Conservation (phyloP, 2,329 filamentous ascomycete species). For the Lasiodiplodia citricola region DNA sequence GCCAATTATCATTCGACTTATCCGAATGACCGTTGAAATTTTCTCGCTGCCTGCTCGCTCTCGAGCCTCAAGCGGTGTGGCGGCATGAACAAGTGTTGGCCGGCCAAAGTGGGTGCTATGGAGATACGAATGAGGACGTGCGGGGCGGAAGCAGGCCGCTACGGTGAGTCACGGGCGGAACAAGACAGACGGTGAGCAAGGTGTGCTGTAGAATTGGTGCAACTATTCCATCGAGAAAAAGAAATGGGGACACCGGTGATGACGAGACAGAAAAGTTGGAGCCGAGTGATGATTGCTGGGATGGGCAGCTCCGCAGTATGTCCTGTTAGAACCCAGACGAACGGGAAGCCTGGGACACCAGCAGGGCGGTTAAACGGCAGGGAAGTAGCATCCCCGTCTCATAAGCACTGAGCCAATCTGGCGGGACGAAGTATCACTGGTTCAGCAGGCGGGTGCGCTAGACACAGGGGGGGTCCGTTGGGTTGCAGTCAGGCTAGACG, state of each 20-base stretch:
- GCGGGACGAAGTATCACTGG: slow-evolving; percentile 11
- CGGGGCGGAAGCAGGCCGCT: slow-evolving; percentile 5
- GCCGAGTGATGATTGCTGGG: slow-evolving; percentile 1
- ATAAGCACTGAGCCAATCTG: slow-evolving; percentile 8
- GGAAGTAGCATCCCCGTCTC: slow-evolving; percentile 2
- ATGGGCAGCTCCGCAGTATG: not conserved
- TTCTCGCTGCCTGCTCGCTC: not conserved
- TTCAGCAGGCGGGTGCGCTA: not conserved
- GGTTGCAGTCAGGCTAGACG: not conserved
- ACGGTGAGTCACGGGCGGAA: slow-evolving; percentile 10
- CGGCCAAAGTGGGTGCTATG: slow-evolving; percentile 5
- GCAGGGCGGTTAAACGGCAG: slow-evolving; percentile 4
- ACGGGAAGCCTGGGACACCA: not conserved
- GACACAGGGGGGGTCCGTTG: not conserved
- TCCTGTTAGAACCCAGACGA: not conserved
- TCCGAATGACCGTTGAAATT: not conserved
- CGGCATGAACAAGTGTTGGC: not conserved
- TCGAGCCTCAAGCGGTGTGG: slow-evolving; percentile 20
- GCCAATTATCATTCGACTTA: not conserved
- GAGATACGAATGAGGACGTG: slow-evolving; percentile 4
- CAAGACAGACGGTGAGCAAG: slow-evolving; percentile 8
- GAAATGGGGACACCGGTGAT: slow-evolving; percentile 1
- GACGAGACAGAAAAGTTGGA: slow-evolving; percentile 8
- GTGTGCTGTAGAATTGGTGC: not conserved
- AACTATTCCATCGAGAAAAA: not conserved